Evolutionary conservation across 2,329 filamentous ascomycete genomes (phyloP).

Genomic region (Celoporthe dispersa): DNA sequence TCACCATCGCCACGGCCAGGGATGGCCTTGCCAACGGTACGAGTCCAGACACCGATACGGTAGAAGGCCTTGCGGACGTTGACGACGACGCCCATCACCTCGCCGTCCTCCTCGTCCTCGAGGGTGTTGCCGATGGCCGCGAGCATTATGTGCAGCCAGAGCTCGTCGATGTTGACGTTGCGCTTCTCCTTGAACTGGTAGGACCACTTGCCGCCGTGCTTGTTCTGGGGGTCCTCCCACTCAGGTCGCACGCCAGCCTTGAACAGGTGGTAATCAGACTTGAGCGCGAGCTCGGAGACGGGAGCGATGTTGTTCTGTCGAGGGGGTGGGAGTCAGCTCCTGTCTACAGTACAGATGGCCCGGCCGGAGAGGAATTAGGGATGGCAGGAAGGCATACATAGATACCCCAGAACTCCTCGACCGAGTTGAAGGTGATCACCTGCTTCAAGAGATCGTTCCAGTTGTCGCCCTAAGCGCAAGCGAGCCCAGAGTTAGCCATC

Average conservation of each 20-base stretch:
- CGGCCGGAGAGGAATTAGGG: too few species aligned
- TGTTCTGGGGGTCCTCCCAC: slow-evolving; percentile 98
- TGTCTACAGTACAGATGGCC: slow-evolving; percentile 20
- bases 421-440: slow-evolving; percentile 97
- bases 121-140: slow-evolving; percentile 96
- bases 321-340: slow-evolving; percentile 12
- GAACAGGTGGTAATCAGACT: slow-evolving; percentile 99
- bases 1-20: slow-evolving; percentile 75
- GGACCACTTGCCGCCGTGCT: slow-evolving; percentile 98
- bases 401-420: slow-evolving; percentile 99
- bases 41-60: slow-evolving; percentile 96
- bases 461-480: slow-evolving; percentile 77
- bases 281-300: slow-evolving; percentile 92
- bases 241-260: slow-evolving; percentile 96
- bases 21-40: slow-evolving; percentile 85
- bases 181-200: slow-evolving; percentile 98
- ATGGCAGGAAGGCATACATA: slow-evolving; percentile 70
- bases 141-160: slow-evolving; percentile 98
- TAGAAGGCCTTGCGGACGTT: slow-evolving; percentile 99
- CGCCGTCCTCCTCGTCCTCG: slow-evolving; percentile 90
- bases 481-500: slow-evolving; percentile 32
- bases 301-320: slow-evolving; percentile 95
- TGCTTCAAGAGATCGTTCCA: slow-evolving; percentile 99
- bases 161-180: slow-evolving; percentile 85
- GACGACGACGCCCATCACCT: slow-evolving; percentile 99